A percentile compares a stretch with the other conserved stretches of the same genome.
phyloP scores from a whole-genome alignment of 257 asterid genomes.

The Lantana camara region DNA sequence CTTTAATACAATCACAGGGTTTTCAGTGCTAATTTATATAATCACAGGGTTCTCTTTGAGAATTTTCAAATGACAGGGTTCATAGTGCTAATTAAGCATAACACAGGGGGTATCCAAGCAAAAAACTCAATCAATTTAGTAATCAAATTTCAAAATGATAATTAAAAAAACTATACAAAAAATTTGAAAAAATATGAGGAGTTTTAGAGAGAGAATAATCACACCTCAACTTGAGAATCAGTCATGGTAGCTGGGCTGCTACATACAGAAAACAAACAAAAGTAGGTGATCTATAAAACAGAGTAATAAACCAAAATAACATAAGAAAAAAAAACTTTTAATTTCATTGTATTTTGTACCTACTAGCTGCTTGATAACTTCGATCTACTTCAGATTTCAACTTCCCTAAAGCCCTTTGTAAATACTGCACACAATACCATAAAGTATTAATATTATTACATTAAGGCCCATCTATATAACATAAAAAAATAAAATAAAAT shows the following conservation, averaged over 20 bases:
- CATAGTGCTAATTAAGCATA: too few species aligned
- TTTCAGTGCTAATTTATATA: too few species aligned
- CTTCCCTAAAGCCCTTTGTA: constrained; percentile 78
- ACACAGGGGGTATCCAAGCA: too few species aligned
- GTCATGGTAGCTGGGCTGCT: constrained; percentile 59
- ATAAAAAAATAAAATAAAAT: too few species aligned
- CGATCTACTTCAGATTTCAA: constrained; percentile 67
- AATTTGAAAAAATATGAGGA: background rate
- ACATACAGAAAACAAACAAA: constrained; percentile 1
- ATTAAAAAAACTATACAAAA: background rate
- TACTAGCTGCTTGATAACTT: constrained; percentile 42
- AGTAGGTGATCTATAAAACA: background rate
- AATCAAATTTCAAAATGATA: too few species aligned
- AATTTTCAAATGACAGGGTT: too few species aligned
- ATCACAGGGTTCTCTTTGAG: too few species aligned
- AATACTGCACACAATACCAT: constrained; percentile 44
- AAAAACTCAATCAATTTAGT: too few species aligned
- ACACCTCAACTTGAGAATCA: constrained; percentile 76
- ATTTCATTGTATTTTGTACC: constrained; percentile 41
- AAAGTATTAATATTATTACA: too few species aligned
- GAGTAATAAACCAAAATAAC: background rate
- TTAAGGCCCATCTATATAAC: too few species aligned
- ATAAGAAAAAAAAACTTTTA: background rate
- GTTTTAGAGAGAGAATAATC: background rate
- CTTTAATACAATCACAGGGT: too few species aligned